A percentile compares a stretch with the other conserved stretches of the same genome.
Evolutionary conservation across 2,329 filamentous ascomycete species (phyloP).

Genomic region (Lachnellula hyalina): DNA sequence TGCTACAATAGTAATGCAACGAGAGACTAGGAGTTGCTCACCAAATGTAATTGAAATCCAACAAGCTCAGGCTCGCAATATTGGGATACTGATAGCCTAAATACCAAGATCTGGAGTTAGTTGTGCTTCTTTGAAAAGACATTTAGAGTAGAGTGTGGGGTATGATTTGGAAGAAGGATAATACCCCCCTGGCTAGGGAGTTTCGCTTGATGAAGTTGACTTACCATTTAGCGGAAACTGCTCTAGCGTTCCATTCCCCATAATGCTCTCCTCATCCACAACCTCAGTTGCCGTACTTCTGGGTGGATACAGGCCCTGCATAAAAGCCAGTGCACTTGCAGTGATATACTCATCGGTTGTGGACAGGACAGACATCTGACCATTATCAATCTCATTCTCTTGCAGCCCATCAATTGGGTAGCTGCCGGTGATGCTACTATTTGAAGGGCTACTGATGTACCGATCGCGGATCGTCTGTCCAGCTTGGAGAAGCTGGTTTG

Average conservation of each 20-base stretch:
- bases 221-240: slow-evolving; percentile 58
- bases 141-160: no score
- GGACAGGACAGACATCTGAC: slow-evolving; percentile 40
- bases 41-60: slow-evolving; percentile 43
- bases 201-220: neutral
- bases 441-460: slow-evolving; percentile 36
- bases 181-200: no score
- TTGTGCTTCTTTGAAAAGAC: no score
- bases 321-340: slow-evolving; percentile 67
- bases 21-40: slow-evolving; percentile 28
- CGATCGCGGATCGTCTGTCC: slow-evolving; percentile 45
- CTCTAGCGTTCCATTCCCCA: slow-evolving; percentile 55
- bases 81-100: slow-evolving; percentile 71
- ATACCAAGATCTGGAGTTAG: no score
- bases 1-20: neutral
- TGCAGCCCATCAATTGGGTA: slow-evolving; percentile 40
- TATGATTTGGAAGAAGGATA: no score
- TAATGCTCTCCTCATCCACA: slow-evolving; percentile 35
- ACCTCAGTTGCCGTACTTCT: slow-evolving; percentile 20
- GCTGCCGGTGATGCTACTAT: slow-evolving; percentile 25
- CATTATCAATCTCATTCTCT: slow-evolving; percentile 43
- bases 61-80: slow-evolving; percentile 47
- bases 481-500: slow-evolving; percentile 46
- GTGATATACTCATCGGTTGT: slow-evolving; percentile 46
- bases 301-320: slow-evolving; percentile 82